Conservation (phyloP, 169 alveolate genomes). For the Babesia bigemina region DNA sequence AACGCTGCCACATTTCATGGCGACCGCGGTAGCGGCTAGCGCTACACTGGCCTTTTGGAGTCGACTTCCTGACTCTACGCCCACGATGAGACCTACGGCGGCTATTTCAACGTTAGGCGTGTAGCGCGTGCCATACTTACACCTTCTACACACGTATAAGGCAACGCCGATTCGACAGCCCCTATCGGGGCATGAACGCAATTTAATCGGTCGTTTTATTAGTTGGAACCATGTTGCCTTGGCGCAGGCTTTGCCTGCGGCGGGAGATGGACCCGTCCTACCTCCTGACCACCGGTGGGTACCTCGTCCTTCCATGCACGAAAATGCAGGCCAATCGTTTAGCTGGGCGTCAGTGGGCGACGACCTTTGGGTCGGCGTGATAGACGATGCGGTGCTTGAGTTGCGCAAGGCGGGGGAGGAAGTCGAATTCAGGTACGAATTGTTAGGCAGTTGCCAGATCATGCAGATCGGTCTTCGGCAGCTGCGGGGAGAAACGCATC, state of each 20-base stretch:
- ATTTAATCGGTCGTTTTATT: too few species aligned
- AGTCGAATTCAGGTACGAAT: slow-evolving; percentile 46
- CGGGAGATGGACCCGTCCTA: slow-evolving; percentile 32
- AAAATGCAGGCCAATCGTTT: slow-evolving; percentile 56
- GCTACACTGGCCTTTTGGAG: not conserved
- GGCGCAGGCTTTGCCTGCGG: slow-evolving; percentile 15
- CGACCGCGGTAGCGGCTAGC: not conserved
- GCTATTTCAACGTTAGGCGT: not conserved
- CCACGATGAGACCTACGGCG: not conserved
- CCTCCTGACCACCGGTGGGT: slow-evolving; percentile 20
- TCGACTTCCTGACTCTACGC: not conserved
- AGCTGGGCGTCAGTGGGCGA: slow-evolving; percentile 45
- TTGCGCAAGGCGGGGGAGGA: slow-evolving; percentile 43
- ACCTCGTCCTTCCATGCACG: not conserved
- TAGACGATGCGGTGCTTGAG: slow-evolving; percentile 41
- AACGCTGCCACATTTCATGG: too few species aligned
- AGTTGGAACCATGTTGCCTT: not conserved
- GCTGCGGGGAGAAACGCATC: slow-evolving; percentile 15
- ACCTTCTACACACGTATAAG: slow-evolving; percentile 13
- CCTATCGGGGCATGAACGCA: not conserved
- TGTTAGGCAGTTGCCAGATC: not conserved
- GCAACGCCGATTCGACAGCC: slow-evolving; percentile 16
- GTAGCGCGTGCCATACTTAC: not conserved
- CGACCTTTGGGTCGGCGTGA: slow-evolving; percentile 63
- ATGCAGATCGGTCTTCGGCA: slow-evolving; percentile 39